These are phyloP conservation scores for Prunus dulcis DNA, from an alignment of 306 rosid species.

Conservation along the genomic window DNA sequence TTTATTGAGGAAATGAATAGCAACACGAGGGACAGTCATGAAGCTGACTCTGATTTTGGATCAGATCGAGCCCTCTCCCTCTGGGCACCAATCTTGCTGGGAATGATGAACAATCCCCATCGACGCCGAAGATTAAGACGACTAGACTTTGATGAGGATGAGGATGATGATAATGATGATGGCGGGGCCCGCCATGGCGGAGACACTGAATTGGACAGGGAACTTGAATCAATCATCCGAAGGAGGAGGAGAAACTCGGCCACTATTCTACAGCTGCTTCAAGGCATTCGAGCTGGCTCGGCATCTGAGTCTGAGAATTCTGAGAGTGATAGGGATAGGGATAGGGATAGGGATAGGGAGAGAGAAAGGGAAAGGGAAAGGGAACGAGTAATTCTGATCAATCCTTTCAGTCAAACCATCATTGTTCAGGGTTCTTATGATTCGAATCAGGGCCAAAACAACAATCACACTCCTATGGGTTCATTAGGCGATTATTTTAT, in stretches of 20 bases:
- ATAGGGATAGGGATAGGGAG: conserved; percentile 36
- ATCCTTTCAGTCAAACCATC: conserved; percentile 59
- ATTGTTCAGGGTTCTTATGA: conserved; percentile 38
- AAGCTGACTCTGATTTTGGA: conserved; percentile 42
- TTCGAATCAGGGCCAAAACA: conserved; percentile 33
- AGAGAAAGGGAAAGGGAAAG: conserved; percentile 42
- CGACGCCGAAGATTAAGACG: conserved; percentile 48
- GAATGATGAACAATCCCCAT: conserved; percentile 66
- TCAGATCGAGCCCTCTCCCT: conserved; percentile 59
- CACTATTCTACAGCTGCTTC: conserved; percentile 67
- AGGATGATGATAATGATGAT: conserved; percentile 28
- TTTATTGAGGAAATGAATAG: conserved; percentile 56
- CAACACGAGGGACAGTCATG: conserved; percentile 20
- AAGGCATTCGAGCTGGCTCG: conserved; percentile 67
- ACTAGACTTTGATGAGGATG: conserved; percentile 40
- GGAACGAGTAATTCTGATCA: conserved; percentile 59
- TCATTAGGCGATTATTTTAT: conserved; percentile 71
- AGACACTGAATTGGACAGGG: conserved; percentile 45
- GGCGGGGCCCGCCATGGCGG: conserved; percentile 27
- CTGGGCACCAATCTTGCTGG: conserved; percentile 78
- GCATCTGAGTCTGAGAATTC: conserved; percentile 50
- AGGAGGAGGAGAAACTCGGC: conserved; percentile 76
- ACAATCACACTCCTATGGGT: conserved; percentile 41
- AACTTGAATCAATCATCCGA: conserved; percentile 49
- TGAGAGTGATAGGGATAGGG: conserved; percentile 41